phyloP scores from a whole-genome alignment of 495 filamentous ascomycete genomes.

The Hypoxylon lenormandii region DNA sequence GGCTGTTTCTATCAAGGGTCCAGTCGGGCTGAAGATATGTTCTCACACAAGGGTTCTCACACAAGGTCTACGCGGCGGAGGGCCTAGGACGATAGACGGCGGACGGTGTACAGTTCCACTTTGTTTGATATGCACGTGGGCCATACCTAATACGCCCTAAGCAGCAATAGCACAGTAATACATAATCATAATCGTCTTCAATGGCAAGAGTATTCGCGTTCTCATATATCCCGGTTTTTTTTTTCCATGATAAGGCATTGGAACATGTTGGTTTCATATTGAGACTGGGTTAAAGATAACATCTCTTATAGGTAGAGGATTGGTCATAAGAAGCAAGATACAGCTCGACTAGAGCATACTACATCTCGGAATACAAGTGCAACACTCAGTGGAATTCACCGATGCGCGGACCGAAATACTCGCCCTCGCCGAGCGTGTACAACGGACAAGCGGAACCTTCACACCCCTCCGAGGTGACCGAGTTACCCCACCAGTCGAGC shows the following conservation, averaged over 20 bases:
- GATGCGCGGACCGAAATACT: conserved; percentile 55
- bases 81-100: neutral
- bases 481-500: conserved; percentile 61
- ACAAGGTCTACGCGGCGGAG: neutral
- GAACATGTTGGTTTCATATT: no score
- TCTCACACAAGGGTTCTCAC: neutral
- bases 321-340: no score
- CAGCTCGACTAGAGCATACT: no score
- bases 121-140: neutral
- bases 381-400: conserved; percentile 47
- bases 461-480: conserved; percentile 49
- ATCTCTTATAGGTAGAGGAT: no score
- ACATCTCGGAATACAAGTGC: neutral
- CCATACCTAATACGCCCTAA: conserved; percentile 23
- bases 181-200: neutral
- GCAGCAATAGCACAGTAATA: conserved; percentile 30
- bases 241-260: no score
- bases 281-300: no score
- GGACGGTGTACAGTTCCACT: neutral
- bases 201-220: no score
- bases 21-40: neutral
- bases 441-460: conserved; percentile 48
- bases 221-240: no score
- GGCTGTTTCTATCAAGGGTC: neutral
- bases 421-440: conserved; percentile 44